Conservation (phyloP, 768 basidiomycete genomes). For the Tricholomella constricta region DNA sequence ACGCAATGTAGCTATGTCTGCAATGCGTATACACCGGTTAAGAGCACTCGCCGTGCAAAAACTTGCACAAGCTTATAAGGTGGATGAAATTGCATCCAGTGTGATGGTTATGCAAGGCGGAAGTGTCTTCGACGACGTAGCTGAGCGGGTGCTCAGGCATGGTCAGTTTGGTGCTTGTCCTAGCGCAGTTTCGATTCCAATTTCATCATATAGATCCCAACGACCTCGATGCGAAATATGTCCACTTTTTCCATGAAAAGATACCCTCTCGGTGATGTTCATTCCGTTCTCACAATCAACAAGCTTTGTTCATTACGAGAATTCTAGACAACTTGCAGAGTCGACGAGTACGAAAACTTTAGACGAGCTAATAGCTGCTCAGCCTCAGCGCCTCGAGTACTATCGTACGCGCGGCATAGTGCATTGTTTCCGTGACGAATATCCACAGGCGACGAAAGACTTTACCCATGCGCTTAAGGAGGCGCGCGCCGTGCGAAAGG, state of each 20-base stretch:
- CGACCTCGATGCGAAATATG: constrained; percentile 81
- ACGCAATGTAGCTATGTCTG: constrained; percentile 80
- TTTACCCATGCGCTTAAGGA: constrained; percentile 83
- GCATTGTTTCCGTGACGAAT: constrained; percentile 87
- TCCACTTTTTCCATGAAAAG: constrained; percentile 94
- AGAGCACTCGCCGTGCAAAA: constrained; percentile 85
- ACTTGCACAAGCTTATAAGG: constrained; percentile 81
- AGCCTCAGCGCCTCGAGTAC: constrained; percentile 82
- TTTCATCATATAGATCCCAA: constrained; percentile 56
- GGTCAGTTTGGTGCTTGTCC: constrained; percentile 29
- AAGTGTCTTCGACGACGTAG: constrained; percentile 90
- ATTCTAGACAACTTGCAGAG: constrained; percentile 76
- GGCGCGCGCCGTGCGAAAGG: constrained; percentile 70
- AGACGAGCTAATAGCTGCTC: constrained; percentile 72
- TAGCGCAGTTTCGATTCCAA: not conserved
- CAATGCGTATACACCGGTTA: constrained; percentile 79
- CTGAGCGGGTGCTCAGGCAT: constrained; percentile 77
- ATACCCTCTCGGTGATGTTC: constrained; percentile 78
- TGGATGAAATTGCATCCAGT: constrained; percentile 89
- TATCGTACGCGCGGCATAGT: constrained; percentile 90
- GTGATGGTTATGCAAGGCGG: constrained; percentile 97
- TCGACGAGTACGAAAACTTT: constrained; percentile 78
- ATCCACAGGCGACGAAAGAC: constrained; percentile 69
- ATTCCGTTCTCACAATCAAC: constrained; percentile 2
- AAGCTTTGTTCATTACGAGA: constrained; percentile 17